Conservation (phyloP, 768 basidiomycete species). For the Collybia nuda region DNA sequence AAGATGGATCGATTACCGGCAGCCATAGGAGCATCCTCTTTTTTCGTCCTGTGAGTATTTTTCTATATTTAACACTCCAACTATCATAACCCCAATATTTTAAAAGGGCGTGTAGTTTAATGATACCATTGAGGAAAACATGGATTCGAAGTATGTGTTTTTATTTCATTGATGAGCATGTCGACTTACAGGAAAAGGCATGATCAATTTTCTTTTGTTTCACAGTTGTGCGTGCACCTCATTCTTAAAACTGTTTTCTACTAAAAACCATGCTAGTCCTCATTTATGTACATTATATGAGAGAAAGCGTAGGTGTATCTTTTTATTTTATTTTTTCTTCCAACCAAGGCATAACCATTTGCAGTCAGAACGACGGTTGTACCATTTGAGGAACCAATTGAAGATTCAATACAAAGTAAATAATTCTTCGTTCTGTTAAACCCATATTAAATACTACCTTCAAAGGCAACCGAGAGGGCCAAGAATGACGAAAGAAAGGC, state of each 20-base stretch:
- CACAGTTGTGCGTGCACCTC: conserved; percentile 49
- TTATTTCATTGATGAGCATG: not conserved
- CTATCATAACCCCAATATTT: not conserved
- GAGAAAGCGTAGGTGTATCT: conserved; percentile 49
- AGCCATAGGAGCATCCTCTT: conserved; percentile 51
- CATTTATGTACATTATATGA: conserved; percentile 71
- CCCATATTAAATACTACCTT: not conserved
- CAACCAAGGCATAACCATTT: not conserved
- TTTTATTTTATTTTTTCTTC: not conserved
- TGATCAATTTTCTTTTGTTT: conserved; percentile 76
- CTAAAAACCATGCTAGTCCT: conserved; percentile 48
- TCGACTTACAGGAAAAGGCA: conserved; percentile 32
- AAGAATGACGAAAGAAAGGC: conserved; percentile 75
- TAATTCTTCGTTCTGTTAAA: not conserved
- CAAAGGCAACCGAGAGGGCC: conserved; percentile 65
- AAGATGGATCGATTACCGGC: conserved; percentile 69
- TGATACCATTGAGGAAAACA: conserved; percentile 34
- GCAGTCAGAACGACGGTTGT: conserved; percentile 69
- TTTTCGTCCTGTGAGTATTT: conserved; percentile 48
- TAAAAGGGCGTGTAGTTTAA: conserved; percentile 32
- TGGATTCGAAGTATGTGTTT: conserved; percentile 34
- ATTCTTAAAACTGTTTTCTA: not conserved
- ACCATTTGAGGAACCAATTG: conserved; percentile 70
- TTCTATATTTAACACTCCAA: not conserved
- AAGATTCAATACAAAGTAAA: conserved; percentile 67